phyloP scores from a whole-genome alignment of 305 asterid genomes.

The Euphrasia arctica region DNA sequence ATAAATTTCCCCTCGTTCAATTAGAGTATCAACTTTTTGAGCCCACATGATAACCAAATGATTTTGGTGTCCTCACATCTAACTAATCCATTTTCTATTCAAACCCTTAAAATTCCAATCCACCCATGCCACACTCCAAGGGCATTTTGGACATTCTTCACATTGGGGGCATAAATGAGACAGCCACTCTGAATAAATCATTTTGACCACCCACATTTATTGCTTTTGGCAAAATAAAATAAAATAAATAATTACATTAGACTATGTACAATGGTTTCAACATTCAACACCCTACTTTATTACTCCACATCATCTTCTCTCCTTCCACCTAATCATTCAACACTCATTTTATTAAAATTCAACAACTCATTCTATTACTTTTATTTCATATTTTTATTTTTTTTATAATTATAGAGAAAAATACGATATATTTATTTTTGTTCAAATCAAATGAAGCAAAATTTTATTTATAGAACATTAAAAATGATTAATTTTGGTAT shows the following conservation, averaged over 20 bases:
- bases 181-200: constrained; percentile 19
- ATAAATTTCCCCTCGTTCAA: constrained; percentile 19
- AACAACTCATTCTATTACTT: too few species aligned
- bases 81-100: constrained; percentile 27
- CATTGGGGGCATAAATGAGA: constrained; percentile 21
- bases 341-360: too few species aligned
- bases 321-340: too few species aligned
- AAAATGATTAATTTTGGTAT: too few species aligned
- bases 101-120: constrained; percentile 5
- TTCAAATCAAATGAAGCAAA: too few species aligned
- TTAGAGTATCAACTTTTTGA: constrained; percentile 20
- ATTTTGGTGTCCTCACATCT: constrained; percentile 26
- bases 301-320: too few species aligned
- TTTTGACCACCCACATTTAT: constrained; percentile 31
- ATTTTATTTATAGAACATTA: too few species aligned
- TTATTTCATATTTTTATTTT: too few species aligned
- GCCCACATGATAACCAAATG: constrained; percentile 32
- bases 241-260: constrained; percentile 6
- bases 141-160: constrained; percentile 26
- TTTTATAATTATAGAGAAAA: too few species aligned
- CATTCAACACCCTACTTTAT: too few species aligned
- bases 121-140: constrained; percentile 22
- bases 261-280: too few species aligned
- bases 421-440: too few species aligned
- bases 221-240: constrained; percentile 27